Evolutionary conservation across 495 filamentous ascomycete species (phyloP).

Genomic region (Patellaria atrata): DNA sequence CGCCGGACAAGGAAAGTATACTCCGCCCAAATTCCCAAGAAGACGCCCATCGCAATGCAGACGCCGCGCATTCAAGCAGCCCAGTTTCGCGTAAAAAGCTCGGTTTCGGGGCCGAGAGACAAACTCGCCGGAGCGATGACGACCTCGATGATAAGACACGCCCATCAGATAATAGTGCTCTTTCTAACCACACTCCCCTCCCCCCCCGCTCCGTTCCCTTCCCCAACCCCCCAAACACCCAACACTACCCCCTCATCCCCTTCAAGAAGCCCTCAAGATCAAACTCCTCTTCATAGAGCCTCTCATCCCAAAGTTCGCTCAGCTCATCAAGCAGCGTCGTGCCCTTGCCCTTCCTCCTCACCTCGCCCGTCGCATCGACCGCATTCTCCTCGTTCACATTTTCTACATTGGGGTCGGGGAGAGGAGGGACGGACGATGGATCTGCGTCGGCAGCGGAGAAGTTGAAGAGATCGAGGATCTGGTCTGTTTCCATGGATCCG

Average conservation of each 20-base stretch:
- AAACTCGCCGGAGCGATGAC: too few relatives aligned
- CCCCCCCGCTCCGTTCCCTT: too few relatives aligned
- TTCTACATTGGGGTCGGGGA: slow-evolving; percentile 34
- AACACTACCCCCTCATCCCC: slow-evolving; percentile 63
- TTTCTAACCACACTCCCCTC: too few relatives aligned
- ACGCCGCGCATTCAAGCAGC: too few relatives aligned
- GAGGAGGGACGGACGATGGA: slow-evolving; percentile 43
- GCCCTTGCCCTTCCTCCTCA: slow-evolving; percentile 90
- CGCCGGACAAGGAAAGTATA: too few relatives aligned
- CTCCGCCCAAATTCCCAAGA: too few relatives aligned
- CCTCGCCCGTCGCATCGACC: slow-evolving; percentile 84
- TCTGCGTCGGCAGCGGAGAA: slow-evolving; percentile 56
- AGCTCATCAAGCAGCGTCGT: slow-evolving; percentile 90
- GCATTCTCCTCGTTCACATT: slow-evolving; percentile 67
- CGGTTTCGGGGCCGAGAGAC: too few relatives aligned
- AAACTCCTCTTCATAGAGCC: slow-evolving; percentile 93
- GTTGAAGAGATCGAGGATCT: slow-evolving; percentile 93
- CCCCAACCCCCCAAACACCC: background rate
- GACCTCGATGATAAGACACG: too few relatives aligned
- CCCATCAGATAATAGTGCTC: too few relatives aligned
- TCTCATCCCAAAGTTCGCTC: slow-evolving; percentile 91
- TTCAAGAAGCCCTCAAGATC: slow-evolving; percentile 84
- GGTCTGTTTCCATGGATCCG: slow-evolving; percentile 92
- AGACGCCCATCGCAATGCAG: too few relatives aligned
- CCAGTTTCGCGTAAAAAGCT: too few relatives aligned